phyloP scores from a whole-genome alignment of 2,329 filamentous ascomycete genomes.

The Pseudocercospora fuligena region DNA sequence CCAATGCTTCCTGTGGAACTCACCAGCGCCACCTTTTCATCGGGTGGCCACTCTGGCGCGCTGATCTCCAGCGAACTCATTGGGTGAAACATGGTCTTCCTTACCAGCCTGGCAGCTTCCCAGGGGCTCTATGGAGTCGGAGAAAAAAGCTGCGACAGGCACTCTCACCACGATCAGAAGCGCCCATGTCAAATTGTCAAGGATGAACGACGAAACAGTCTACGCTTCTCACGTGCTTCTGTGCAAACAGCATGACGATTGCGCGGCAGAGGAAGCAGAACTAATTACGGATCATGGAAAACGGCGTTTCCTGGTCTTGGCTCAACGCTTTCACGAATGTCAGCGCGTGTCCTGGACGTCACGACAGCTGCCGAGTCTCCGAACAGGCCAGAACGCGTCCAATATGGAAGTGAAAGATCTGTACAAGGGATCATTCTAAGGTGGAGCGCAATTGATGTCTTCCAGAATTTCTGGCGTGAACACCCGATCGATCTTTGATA shows the following conservation, averaged over 20 bases:
- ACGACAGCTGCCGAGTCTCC: slow-evolving; percentile 2
- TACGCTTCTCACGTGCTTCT: slow-evolving; percentile 12
- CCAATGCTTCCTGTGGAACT: slow-evolving; percentile 8
- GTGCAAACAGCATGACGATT: slow-evolving; percentile 12
- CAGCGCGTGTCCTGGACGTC: neutral
- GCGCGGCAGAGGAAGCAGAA: slow-evolving; percentile 1
- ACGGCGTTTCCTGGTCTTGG: slow-evolving; percentile 4
- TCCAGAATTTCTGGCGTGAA: neutral
- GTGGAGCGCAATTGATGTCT: neutral
- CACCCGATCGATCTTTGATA: neutral
- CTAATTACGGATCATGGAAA: slow-evolving; percentile 4
- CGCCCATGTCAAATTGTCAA: slow-evolving; percentile 1
- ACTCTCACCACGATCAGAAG: slow-evolving; percentile 5
- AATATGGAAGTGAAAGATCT: slow-evolving; percentile 7
- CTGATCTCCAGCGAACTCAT: slow-evolving; percentile 8
- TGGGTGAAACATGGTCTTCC: slow-evolving; percentile 5
- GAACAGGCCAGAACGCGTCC: neutral
- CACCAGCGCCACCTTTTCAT: slow-evolving; percentile 18
- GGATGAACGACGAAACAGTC: slow-evolving; percentile 4
- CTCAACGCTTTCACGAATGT: slow-evolving; percentile 21
- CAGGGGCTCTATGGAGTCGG: slow-evolving; percentile 4
- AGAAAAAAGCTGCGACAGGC: slow-evolving; percentile 6
- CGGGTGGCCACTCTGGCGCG: slow-evolving; percentile 2
- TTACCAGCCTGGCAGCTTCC: neutral
- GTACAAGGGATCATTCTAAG: slow-evolving; percentile 4